Percentiles rank a stretch among this genome's conserved stretches.
Conservation (phyloP, 345 rosid genomes). For the Melastoma malabathricum region DNA sequence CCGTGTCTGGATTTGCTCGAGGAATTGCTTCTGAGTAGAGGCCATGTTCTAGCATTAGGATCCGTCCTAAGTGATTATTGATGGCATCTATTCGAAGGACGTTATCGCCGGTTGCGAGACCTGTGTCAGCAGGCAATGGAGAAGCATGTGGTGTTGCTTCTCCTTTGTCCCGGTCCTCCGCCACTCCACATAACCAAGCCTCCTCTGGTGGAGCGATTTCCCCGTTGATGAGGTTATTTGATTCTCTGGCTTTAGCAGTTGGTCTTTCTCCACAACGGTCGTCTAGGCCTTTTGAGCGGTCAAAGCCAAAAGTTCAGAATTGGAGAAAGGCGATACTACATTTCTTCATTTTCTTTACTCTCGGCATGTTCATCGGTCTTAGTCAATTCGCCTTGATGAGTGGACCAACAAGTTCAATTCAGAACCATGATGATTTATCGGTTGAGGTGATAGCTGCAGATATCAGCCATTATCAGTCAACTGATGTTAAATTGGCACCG, state of each 20-base stretch:
- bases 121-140: slow-evolving; percentile 25
- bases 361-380: slow-evolving; percentile 41
- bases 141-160: slow-evolving; percentile 43
- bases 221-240: slow-evolving; percentile 22
- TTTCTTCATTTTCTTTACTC: slow-evolving; percentile 32
- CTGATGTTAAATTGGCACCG: slow-evolving; percentile 1
- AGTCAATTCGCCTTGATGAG: slow-evolving; percentile 25
- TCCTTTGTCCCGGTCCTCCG: slow-evolving; percentile 39
- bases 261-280: slow-evolving; percentile 23
- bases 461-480: slow-evolving; percentile 8
- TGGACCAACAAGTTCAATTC: slow-evolving; percentile 13
- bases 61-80: slow-evolving; percentile 3
- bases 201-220: slow-evolving; percentile 24
- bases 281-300: slow-evolving; percentile 29
- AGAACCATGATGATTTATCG: slow-evolving; percentile 24
- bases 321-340: slow-evolving; percentile 42
- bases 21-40: too few relatives aligned
- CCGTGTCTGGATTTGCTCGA: neutral
- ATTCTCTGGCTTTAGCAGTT: slow-evolving; percentile 23
- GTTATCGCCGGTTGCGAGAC: slow-evolving; percentile 37
- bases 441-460: slow-evolving; percentile 25
- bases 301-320: slow-evolving; percentile 29
- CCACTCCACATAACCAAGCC: slow-evolving; percentile 17
- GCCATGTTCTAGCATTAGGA: neutral
- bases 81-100: slow-evolving; percentile 63